Evolutionary conservation across 2,329 filamentous ascomycete species (phyloP).

Genomic region (Fusarium sp.): DNA sequence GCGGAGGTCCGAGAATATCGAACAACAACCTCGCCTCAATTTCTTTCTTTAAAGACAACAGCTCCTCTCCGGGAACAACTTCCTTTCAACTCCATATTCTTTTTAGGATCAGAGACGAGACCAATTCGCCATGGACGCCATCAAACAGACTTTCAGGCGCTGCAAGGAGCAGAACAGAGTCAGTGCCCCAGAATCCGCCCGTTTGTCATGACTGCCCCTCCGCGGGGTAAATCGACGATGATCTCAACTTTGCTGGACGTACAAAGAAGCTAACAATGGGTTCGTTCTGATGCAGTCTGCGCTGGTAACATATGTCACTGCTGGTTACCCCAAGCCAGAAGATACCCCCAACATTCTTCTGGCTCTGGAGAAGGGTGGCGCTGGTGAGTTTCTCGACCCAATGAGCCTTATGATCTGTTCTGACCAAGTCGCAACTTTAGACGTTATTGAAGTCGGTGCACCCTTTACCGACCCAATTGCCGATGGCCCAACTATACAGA

Average conservation of each 20-base stretch:
- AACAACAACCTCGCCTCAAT: constrained; percentile 19
- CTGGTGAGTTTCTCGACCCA: constrained; percentile 70
- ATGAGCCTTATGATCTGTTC: constrained; percentile 13
- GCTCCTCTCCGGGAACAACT: constrained; percentile 11
- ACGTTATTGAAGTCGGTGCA: constrained; percentile 94
- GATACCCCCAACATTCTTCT: constrained; percentile 87
- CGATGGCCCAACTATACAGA: constrained; percentile 97
- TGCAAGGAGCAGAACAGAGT: constrained; percentile 72
- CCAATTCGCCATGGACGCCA: constrained; percentile 64
- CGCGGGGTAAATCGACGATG: constrained; percentile 43
- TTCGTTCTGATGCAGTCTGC: constrained; percentile 70
- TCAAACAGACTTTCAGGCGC: constrained; percentile 70
- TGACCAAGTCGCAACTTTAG: constrained; percentile 54
- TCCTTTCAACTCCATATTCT: constrained; percentile 5
- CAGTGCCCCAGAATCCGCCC: constrained; percentile 48
- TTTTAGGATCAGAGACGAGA: constrained; percentile 19
- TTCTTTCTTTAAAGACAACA: constrained; percentile 34
- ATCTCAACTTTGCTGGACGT: constrained; percentile 3
- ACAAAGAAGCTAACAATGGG: constrained; percentile 41
- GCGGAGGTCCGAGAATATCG: constrained; percentile 35
- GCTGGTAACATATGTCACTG: constrained; percentile 95
- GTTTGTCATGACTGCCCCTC: constrained; percentile 47
- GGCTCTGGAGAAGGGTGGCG: constrained; percentile 91
- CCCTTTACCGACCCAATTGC: constrained; percentile 99
- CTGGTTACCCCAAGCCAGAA: constrained; percentile 87